These are phyloP conservation scores for Candida lessepsii DNA, from an alignment of 805 yeast species.

Conservation along the genomic window DNA sequence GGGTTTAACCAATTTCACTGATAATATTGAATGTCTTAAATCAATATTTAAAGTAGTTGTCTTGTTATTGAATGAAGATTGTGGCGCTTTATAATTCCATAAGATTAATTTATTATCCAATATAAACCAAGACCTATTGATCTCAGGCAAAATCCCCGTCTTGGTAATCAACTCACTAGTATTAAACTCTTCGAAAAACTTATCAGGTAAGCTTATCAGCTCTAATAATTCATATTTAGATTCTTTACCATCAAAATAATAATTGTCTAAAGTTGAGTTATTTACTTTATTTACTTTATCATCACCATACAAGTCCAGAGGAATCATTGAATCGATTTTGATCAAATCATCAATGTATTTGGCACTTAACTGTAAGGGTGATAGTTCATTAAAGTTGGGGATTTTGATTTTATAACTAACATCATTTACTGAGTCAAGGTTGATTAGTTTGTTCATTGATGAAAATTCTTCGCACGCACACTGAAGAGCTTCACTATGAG, in stretches of 20 bases:
- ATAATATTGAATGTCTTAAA: slow-evolving; percentile 70
- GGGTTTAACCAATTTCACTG: slow-evolving; percentile 79
- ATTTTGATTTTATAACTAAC: slow-evolving; percentile 44
- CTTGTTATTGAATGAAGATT: slow-evolving; percentile 42
- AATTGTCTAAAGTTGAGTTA: slow-evolving; percentile 56
- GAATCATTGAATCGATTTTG: slow-evolving; percentile 58
- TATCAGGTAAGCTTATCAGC: slow-evolving; percentile 75
- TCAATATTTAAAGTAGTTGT: slow-evolving; percentile 76
- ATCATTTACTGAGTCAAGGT: slow-evolving; percentile 37
- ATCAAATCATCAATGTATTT: slow-evolving; percentile 61
- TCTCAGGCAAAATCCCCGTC: slow-evolving; percentile 81
- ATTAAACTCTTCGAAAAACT: slow-evolving; percentile 69
- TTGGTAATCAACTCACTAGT: slow-evolving; percentile 64
- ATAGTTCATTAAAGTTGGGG: slow-evolving; percentile 49
- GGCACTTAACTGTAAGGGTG: slow-evolving; percentile 59
- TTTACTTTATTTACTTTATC: slow-evolving; percentile 51
- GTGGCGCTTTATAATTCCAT: slow-evolving; percentile 73
- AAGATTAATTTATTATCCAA: slow-evolving; percentile 77
- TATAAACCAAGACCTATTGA: slow-evolving; percentile 82
- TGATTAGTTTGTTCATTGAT: slow-evolving; percentile 18
- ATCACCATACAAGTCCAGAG: slow-evolving; percentile 52
- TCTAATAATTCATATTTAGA: slow-evolving; percentile 76
- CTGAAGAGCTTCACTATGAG: no score
- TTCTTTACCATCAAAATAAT: slow-evolving; percentile 56
- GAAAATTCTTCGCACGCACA: neutral